phyloP scores from a whole-genome alignment of 441 rosid genomes.

The Mallotus repandus region DNA sequence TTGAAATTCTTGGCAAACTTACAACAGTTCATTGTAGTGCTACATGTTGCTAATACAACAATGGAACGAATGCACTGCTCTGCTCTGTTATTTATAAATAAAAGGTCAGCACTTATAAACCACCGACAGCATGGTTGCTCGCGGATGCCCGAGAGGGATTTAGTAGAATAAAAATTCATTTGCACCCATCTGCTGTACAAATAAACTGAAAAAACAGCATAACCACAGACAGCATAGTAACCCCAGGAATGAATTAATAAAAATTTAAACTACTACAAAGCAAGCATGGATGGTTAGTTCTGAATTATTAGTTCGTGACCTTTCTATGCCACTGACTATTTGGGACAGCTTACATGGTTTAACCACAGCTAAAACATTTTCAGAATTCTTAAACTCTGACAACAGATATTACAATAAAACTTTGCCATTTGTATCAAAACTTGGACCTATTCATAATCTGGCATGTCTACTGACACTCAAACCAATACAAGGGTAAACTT shows the following conservation, averaged over 20 bases:
- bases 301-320: neutral
- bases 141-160: too few relatives aligned
- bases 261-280: neutral
- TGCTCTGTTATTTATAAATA: conserved; percentile 19
- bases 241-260: neutral
- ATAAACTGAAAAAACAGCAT: neutral
- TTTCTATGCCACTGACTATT: neutral
- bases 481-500: neutral
- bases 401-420: too few relatives aligned
- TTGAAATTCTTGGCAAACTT: too few relatives aligned
- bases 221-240: neutral
- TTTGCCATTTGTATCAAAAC: neutral
- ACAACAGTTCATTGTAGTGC: too few relatives aligned
- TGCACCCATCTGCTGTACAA: neutral
- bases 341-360: neutral
- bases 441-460: neutral
- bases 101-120: neutral
- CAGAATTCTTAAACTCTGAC: too few relatives aligned
- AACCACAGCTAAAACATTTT: too few relatives aligned
- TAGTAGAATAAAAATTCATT: neutral
- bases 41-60: neutral
- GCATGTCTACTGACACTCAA: neutral
- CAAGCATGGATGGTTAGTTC: neutral
- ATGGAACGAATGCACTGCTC: conserved; percentile 11
- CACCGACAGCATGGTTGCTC: too few relatives aligned